Percentiles rank a stretch among this genome's conserved stretches.
These are phyloP conservation scores for Psilocybe azurescens DNA, from an alignment of 768 basidiomycete species.

Conservation along the genomic window DNA sequence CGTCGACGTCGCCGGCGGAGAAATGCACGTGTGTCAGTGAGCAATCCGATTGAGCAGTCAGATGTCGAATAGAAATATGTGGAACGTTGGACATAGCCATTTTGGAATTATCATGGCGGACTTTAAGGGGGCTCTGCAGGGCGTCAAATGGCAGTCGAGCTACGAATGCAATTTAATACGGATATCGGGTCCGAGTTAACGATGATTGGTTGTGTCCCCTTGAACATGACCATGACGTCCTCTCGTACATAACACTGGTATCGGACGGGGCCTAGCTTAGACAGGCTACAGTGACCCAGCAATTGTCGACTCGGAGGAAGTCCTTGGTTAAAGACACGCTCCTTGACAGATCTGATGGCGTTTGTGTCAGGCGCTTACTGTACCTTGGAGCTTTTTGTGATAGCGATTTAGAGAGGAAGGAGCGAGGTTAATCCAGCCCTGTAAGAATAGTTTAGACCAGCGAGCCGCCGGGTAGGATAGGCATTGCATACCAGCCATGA, in stretches of 20 bases:
- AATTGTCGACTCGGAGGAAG: background rate
- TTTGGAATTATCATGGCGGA: background rate
- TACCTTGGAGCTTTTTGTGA: background rate
- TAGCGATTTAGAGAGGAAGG: background rate
- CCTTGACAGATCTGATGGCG: background rate
- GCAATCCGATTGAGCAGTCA: background rate
- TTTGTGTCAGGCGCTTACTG: background rate
- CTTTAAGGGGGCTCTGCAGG: background rate
- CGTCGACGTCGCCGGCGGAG: conserved; percentile 6
- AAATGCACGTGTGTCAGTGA: background rate
- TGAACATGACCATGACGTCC: background rate
- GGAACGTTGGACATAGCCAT: background rate
- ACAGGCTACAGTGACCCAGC: background rate
- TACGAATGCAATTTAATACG: background rate
- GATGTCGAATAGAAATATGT: background rate
- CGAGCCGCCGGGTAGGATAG: background rate
- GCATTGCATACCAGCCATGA: background rate
- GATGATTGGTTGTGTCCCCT: background rate
- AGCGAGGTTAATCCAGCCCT: background rate
- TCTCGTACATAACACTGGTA: background rate
- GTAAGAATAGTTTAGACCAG: background rate
- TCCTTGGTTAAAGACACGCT: background rate
- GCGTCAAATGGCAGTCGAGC: background rate
- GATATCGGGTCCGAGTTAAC: background rate
- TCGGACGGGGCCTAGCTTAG: background rate